Conservation (phyloP, 2,329 filamentous ascomycete species). For the Lasiodiplodia sp. region DNA sequence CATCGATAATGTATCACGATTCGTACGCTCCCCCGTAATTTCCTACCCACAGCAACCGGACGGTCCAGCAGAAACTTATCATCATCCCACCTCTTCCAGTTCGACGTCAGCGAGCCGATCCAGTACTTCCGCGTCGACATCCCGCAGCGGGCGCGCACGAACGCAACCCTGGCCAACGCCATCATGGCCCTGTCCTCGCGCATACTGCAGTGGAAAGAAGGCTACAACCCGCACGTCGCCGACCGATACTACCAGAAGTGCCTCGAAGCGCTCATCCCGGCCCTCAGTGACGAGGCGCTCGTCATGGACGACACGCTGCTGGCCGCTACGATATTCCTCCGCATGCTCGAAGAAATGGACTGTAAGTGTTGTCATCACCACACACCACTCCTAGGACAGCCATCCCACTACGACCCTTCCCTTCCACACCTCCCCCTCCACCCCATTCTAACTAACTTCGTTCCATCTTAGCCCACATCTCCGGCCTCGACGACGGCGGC, state of each 20-base stretch:
- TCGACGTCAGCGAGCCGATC: slow-evolving; percentile 46
- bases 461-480: slow-evolving; percentile 38
- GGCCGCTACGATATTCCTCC: slow-evolving; percentile 51
- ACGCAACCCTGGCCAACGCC: slow-evolving; percentile 52
- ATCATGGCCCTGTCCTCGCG: slow-evolving; percentile 53
- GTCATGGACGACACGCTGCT: slow-evolving; percentile 51
- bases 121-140: slow-evolving; percentile 46
- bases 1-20: slow-evolving; percentile 45
- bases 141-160: slow-evolving; percentile 46
- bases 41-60: too few species aligned
- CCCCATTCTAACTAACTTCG: background rate
- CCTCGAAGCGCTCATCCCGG: slow-evolving; percentile 51
- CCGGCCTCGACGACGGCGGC: slow-evolving; percentile 46
- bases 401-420: too few species aligned
- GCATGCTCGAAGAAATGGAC: slow-evolving; percentile 53
- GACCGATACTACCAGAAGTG: slow-evolving; percentile 53
- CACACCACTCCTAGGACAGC: background rate
- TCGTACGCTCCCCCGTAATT: slow-evolving; percentile 36
- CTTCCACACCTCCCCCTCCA: background rate
- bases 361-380: slow-evolving; percentile 34
- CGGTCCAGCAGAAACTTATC: slow-evolving; percentile 12
- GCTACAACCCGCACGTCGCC: slow-evolving; percentile 51
- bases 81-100: slow-evolving; percentile 33
- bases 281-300: slow-evolving; percentile 47
- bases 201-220: slow-evolving; percentile 49